Percentiles rank a stretch among this genome's conserved stretches.
Conservation (phyloP, 306 rosid species). For the Quercus aquifolioides region DNA sequence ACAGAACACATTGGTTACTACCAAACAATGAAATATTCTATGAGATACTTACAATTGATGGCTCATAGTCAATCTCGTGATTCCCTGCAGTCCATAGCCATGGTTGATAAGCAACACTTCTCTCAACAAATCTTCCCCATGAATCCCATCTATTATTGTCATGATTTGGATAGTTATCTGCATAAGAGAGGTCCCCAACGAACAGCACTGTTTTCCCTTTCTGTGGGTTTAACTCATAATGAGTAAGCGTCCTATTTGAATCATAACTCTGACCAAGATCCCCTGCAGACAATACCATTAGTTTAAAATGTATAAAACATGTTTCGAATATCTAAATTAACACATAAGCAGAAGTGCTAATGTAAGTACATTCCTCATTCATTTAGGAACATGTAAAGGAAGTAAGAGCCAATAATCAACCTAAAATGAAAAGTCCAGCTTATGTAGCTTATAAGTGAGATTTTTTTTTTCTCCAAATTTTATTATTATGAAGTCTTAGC, state of each 20-base stretch:
- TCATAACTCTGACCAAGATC: constrained; percentile 91
- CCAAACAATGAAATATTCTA: not conserved
- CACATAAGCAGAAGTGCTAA: not conserved
- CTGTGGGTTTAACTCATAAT: constrained; percentile 58
- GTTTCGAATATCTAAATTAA: not conserved
- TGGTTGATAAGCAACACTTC: constrained; percentile 93
- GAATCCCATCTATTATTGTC: constrained; percentile 82
- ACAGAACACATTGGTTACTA: not conserved
- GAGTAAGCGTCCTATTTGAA: constrained; percentile 73
- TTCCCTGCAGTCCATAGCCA: constrained; percentile 98
- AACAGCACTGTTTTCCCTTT: constrained; percentile 64
- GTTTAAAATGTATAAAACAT: not conserved
- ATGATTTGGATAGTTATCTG: constrained; percentile 65
- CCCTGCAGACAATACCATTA: constrained; percentile 40
- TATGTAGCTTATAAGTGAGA: not conserved
- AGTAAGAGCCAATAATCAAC: not conserved
- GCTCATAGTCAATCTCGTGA: constrained; percentile 77
- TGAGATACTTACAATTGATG: constrained; percentile 57
- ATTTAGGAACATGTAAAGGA: not conserved
- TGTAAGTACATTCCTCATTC: not conserved
- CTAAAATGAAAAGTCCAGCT: not conserved
- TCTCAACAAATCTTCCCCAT: constrained; percentile 83
- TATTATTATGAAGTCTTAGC: not conserved
- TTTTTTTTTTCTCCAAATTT: not conserved
- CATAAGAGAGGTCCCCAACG: constrained; percentile 88